A percentile compares a stretch with the other conserved stretches of the same genome.
These are phyloP conservation scores for Phylloporus gajari DNA, from an alignment of 1,284 basidiomycete genomes.

Conservation along the genomic window DNA sequence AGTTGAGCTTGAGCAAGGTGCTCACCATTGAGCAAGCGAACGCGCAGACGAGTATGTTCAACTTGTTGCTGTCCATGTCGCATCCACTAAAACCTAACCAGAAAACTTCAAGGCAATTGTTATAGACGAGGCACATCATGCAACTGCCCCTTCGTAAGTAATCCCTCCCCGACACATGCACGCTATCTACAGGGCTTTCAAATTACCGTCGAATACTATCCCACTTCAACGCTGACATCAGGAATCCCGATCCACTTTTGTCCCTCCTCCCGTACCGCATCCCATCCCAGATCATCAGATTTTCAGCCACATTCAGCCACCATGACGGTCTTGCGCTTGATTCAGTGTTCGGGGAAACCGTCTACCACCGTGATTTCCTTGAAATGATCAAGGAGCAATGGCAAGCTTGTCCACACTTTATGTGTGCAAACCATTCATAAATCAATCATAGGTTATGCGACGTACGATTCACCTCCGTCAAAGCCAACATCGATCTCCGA, in stretches of 20 bases:
- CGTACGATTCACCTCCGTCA: conserved; percentile 84
- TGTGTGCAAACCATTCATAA: conserved; percentile 12
- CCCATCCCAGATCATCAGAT: conserved; percentile 89
- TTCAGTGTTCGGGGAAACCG: conserved; percentile 90
- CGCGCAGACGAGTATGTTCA: conserved; percentile 78
- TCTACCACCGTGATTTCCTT: conserved; percentile 93
- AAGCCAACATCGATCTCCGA: conserved; percentile 76
- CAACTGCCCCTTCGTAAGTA: conserved; percentile 86
- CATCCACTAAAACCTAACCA: conserved; percentile 55
- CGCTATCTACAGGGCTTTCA: conserved; percentile 9
- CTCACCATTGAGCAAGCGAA: conserved; percentile 80
- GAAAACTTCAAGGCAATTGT: conserved; percentile 82
- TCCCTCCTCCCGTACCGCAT: conserved; percentile 51
- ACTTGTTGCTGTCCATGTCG: neutral
- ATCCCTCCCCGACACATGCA: conserved; percentile 8
- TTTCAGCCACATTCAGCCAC: conserved; percentile 94
- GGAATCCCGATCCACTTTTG: conserved; percentile 58
- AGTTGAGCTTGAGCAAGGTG: conserved; percentile 94
- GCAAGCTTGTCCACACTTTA: conserved; percentile 50
- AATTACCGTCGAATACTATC: conserved; percentile 85
- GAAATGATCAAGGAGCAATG: conserved; percentile 95
- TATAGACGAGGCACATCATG: conserved; percentile 95
- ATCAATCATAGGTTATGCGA: conserved; percentile 75
- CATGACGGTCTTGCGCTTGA: conserved; percentile 92
- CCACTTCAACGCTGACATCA: conserved; percentile 74